Evolutionary conservation across 2,329 filamentous ascomycete genomes (phyloP).

Genomic region (Biscogniauxia mediterranea): DNA sequence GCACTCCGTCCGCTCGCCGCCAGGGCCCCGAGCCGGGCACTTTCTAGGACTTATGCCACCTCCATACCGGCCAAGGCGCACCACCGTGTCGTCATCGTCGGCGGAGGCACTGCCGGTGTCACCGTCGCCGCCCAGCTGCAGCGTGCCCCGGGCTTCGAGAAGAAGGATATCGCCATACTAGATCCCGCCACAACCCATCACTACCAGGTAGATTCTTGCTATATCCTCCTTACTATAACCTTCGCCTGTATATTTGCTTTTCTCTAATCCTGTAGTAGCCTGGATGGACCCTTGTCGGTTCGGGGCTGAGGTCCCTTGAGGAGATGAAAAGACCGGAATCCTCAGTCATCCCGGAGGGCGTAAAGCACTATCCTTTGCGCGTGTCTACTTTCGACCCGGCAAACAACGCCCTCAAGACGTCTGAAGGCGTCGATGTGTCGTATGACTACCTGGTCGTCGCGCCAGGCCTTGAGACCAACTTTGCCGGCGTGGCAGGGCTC

Average conservation of each 20-base stretch:
- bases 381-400: slow-evolving; percentile 36
- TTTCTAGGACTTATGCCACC: slow-evolving; percentile 28
- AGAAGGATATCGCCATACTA: slow-evolving; percentile 36
- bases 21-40: slow-evolving; percentile 13
- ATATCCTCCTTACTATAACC: background rate
- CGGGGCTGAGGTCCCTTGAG: slow-evolving; percentile 32
- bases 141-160: slow-evolving; percentile 25
- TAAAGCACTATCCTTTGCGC: slow-evolving; percentile 35
- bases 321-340: slow-evolving; percentile 30
- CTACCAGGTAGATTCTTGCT: slow-evolving; percentile 28
- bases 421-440: slow-evolving; percentile 34
- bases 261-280: slow-evolving; percentile 24
- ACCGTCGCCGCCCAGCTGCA: slow-evolving; percentile 67
- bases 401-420: slow-evolving; percentile 35
- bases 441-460: slow-evolving; percentile 40
- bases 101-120: slow-evolving; percentile 65
- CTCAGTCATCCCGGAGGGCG: slow-evolving; percentile 32
- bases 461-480: slow-evolving; percentile 37
- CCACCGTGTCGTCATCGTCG: slow-evolving; percentile 66
- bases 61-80: slow-evolving; percentile 32
- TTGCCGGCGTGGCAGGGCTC: slow-evolving; percentile 34
- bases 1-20: slow-evolving; percentile 20
- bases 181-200: slow-evolving; percentile 36
- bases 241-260: background rate
- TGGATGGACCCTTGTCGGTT: slow-evolving; percentile 39